Base-by-base conservation (phyloP, 306 rosid species). In the Cucurbita maxima region DNA sequence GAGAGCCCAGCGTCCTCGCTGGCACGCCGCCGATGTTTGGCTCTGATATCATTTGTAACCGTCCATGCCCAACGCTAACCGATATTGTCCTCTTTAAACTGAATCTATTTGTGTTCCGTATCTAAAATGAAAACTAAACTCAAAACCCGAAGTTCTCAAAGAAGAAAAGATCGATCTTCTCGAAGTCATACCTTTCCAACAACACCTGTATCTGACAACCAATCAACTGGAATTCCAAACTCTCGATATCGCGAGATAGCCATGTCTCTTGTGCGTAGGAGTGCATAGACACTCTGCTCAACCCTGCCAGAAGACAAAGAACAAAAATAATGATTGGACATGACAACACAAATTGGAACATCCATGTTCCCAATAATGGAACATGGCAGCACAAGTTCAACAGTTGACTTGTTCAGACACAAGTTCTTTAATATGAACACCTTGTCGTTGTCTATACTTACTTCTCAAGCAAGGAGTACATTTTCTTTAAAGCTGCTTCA, bases 381-480 rank as follows among this genome's bases (percentile, higher is more conserved):
- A 36, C 25, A 60, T 34, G 38, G 67, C 19, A 59, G 40, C 63
- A 58, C 37, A 55, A 8, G 41, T 30, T 19, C n/a, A 59, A 59
- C 38, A 59, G 66, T 25, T 59, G 44, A 34, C 43, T 51, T 51
- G 73, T 67, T 67, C 38, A 45, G 41, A 20, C 20, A 68, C 57
- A 68, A 68, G 36, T 68, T 20, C 57, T 45, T 11, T 47, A 3
- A 7, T 13, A 22, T 30, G 34, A 11, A n/a, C 25, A 50, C 73
- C 41, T 25, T 34, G 57, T 13, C 14, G 14, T 47, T 48, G 48
- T 22, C 47, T 9, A 70, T 69, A 70, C 92, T 16, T 91, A 95
- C 99, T 87, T 91, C 67, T 95, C 99, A 48, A 95, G 99, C 91
- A 95, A 81, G 14, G 97, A 87, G 78, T 91, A 95, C 99, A 95